These are phyloP conservation scores for Rhizopus sp. DNA, from an alignment of 371 early-diverging fungal species.

Conservation along the genomic window DNA sequence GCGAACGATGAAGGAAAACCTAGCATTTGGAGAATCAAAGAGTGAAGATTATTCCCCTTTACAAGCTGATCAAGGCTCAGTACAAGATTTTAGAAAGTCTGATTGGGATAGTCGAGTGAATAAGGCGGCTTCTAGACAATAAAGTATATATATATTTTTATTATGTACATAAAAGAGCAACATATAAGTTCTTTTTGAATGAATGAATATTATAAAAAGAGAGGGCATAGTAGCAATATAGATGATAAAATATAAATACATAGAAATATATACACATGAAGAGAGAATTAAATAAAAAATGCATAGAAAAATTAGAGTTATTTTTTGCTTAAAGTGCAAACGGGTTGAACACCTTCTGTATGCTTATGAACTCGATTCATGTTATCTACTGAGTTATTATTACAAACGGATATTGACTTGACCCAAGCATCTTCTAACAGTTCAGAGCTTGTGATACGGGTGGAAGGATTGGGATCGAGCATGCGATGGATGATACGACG, in stretches of 20 bases:
- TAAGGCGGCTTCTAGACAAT: neutral
- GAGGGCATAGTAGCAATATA: neutral
- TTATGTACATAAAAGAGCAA: neutral
- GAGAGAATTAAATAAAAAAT: neutral
- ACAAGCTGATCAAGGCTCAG: neutral
- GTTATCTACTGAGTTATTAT: constrained; percentile 15
- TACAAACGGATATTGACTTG: constrained; percentile 49
- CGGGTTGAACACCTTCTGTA: constrained; percentile 21
- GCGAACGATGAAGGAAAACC: neutral
- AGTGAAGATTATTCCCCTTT: neutral
- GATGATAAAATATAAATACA: neutral
- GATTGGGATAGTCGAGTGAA: neutral
- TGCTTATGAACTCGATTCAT: constrained; percentile 16
- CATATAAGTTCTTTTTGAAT: neutral
- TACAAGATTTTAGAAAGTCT: neutral
- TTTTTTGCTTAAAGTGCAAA: neutral
- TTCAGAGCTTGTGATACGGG: constrained; percentile 59
- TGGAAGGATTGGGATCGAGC: constrained; percentile 47
- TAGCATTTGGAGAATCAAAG: neutral
- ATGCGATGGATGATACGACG: constrained; percentile 56
- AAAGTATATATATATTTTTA: constrained; percentile 2
- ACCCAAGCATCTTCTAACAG: constrained; percentile 74
- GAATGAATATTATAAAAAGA: neutral
- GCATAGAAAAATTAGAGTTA: neutral
- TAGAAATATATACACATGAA: neutral